Conservation (phyloP, 768 basidiomycete genomes). For the Polyporus arcularius region DNA sequence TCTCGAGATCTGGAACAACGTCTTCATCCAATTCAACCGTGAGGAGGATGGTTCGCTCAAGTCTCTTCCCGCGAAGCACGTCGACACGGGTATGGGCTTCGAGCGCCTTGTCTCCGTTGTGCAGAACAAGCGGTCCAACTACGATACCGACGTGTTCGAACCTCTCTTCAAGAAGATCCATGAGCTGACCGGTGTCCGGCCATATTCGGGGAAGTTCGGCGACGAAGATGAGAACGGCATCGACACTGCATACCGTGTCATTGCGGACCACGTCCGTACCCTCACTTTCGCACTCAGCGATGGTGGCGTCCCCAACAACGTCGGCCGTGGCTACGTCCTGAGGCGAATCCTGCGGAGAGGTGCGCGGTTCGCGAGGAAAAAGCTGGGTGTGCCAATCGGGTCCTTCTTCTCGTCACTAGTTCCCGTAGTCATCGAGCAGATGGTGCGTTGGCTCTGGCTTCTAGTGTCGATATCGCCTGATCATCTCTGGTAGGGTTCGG, state of each 20-base stretch:
- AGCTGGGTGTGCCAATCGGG: slow-evolving; percentile 89
- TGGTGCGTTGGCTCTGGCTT: slow-evolving; percentile 52
- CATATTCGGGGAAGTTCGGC: slow-evolving; percentile 90
- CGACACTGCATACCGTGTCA: slow-evolving; percentile 96
- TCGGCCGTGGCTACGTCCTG: slow-evolving; percentile 96
- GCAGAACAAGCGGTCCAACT: slow-evolving; percentile 91
- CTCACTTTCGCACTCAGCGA: slow-evolving; percentile 95
- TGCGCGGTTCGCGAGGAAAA: slow-evolving; percentile 94
- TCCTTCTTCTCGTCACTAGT: slow-evolving; percentile 93
- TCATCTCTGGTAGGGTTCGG: slow-evolving; percentile 56
- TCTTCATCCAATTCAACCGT: slow-evolving; percentile 98
- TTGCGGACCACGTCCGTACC: slow-evolving; percentile 96
- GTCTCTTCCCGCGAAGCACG: slow-evolving; percentile 86
- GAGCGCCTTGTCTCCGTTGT: slow-evolving; percentile 94
- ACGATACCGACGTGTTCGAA: slow-evolving; percentile 94
- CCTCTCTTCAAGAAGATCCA: slow-evolving; percentile 89
- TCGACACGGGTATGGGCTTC: slow-evolving; percentile 99
- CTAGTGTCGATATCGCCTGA: neutral
- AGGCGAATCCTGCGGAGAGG: slow-evolving; percentile 91
- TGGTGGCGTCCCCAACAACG: slow-evolving; percentile 94
- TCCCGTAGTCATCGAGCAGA: slow-evolving; percentile 85
- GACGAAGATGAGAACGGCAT: slow-evolving; percentile 94
- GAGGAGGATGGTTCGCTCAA: slow-evolving; percentile 84
- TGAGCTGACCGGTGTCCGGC: slow-evolving; percentile 83
- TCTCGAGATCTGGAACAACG: slow-evolving; percentile 99